Evolutionary conservation across 139 green algal species (phyloP), one percentile per base, ranked within the genome.

Genomic region (Chlamydomonas sp.): DNA sequence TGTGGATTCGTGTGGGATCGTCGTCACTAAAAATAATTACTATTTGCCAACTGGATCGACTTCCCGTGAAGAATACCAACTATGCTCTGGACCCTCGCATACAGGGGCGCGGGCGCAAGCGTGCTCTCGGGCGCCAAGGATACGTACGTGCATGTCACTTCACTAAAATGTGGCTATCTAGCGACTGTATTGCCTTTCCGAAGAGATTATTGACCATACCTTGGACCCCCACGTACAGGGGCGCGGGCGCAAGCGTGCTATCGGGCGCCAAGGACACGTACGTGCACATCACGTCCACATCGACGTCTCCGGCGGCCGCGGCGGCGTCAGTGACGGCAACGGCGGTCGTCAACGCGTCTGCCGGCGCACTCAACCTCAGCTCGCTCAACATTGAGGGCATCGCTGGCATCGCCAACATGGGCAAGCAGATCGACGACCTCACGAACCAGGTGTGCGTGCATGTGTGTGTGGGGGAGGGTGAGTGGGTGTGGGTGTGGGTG

Each of bases 241-340:
- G 50, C 16, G 50, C 50, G 5, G 50, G 16, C 13, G 24, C 5
- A 20, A 61, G 5, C 31, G 24, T 30, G 5, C 24, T 61, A 6
- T 61, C 50, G 8, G 50, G 8, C 50, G 13, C 50, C 6, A 61
- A 61, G 24, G 50, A 61, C 16, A 61, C 50, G 24, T 61, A 61
- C 50, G 13, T 22, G 24, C 50, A 61, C 50, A 34, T 30, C 16
- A n/a, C 50, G 50, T 30, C 10, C 16, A 61, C 31, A n/a, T 5
- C 31, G 50, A 5, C 6, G 16, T 61, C 50, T 22, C 50, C 10
- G 50, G 31, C 50, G 22, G 24, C 13, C 5, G 6, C 50, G 16
- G 13, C 50, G 22, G 50, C 16, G 50, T 5, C 13, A 61, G 31
- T n/a, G 13, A 6, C 24, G 50, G 3, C 43, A 37, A 10, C 24